These are phyloP conservation scores for Omphalotus guepiniiformis DNA, from an alignment of 768 basidiomycete species.

Conservation along the genomic window DNA sequence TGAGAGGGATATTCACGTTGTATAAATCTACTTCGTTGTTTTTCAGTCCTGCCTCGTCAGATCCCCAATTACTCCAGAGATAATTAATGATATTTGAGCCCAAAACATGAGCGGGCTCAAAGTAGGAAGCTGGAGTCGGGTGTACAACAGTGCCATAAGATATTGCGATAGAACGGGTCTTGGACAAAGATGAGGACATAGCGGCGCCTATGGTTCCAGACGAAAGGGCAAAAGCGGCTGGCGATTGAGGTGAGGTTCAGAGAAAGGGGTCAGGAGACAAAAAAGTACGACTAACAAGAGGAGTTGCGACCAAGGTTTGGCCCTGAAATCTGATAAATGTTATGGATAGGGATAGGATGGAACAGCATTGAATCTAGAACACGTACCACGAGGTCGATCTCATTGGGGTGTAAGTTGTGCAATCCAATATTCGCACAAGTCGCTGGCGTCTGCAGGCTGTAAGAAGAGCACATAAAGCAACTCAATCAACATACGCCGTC, in stretches of 20 bases:
- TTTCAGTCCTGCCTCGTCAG: constrained; percentile 53
- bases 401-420: constrained; percentile 79
- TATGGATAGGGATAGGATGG: not conserved
- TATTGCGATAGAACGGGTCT: constrained; percentile 74
- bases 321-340: constrained; percentile 61
- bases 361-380: constrained; percentile 14
- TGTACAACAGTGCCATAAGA: constrained; percentile 80
- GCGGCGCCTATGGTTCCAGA: constrained; percentile 94
- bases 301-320: constrained; percentile 86
- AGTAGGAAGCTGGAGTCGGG: constrained; percentile 55
- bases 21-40: constrained; percentile 75
- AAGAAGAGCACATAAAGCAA: constrained; percentile 7
- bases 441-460: constrained; percentile 67
- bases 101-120: constrained; percentile 71
- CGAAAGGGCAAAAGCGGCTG: constrained; percentile 83
- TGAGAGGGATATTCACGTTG: constrained; percentile 83
- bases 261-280: not conserved
- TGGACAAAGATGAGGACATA: constrained; percentile 70
- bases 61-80: constrained; percentile 85
- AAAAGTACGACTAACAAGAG: constrained; percentile 46
- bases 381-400: constrained; percentile 86
- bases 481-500: constrained; percentile 58
- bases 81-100: constrained; percentile 62
- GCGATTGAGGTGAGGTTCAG: constrained; percentile 11
- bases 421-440: constrained; percentile 89